Conservation (phyloP, 805 yeast species). For the Cyberlindnera xishuangbannaensis region DNA sequence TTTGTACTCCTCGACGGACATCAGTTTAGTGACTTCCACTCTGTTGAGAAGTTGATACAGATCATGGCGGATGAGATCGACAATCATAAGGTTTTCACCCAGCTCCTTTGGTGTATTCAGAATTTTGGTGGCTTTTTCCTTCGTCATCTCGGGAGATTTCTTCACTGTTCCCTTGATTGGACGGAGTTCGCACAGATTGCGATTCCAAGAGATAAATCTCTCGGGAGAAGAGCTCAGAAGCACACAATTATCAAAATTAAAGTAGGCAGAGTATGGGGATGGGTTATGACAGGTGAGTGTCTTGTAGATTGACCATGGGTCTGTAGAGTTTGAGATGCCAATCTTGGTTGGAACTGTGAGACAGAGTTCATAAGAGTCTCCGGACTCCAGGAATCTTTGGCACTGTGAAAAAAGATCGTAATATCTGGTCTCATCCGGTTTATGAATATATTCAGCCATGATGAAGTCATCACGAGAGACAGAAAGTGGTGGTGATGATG, state of each 20-base stretch:
- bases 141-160: conserved; percentile 48
- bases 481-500: neutral
- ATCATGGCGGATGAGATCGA: conserved; percentile 92
- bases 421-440: conserved; percentile 54
- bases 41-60: conserved; percentile 57
- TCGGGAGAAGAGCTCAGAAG: conserved; percentile 92
- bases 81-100: conserved; percentile 96
- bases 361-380: conserved; percentile 93
- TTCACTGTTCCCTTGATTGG: conserved; percentile 96
- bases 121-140: conserved; percentile 54
- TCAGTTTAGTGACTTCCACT: conserved; percentile 71
- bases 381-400: conserved; percentile 61
- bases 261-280: conserved; percentile 83
- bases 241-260: conserved; percentile 55
- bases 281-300: conserved; percentile 71
- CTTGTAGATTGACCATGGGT: conserved; percentile 79
- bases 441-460: conserved; percentile 23
- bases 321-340: conserved; percentile 39
- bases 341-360: conserved; percentile 72
- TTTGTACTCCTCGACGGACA: conserved; percentile 88
- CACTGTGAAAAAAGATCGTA: conserved; percentile 50
- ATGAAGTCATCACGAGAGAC: neutral
- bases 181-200: conserved; percentile 61
- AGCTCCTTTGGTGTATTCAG: conserved; percentile 84
- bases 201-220: conserved; percentile 76